phyloP scores from a whole-genome alignment of 441 rosid species.

The Corymbia citriodora region DNA sequence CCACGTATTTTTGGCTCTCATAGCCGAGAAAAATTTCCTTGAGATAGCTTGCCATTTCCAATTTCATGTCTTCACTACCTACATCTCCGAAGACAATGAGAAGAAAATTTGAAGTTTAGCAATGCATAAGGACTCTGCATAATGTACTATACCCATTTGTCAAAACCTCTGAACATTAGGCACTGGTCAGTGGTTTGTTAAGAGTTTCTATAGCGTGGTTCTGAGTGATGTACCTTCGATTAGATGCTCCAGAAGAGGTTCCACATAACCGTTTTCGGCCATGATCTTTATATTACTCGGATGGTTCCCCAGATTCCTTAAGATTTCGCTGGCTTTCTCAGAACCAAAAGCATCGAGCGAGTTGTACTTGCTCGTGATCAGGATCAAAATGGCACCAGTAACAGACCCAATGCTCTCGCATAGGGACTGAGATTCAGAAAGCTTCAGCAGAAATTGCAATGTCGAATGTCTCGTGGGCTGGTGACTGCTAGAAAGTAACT shows the following conservation, averaged over 20 bases:
- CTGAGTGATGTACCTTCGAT: constrained; percentile 38
- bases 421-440: constrained; percentile 44
- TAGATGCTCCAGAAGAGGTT: constrained; percentile 74
- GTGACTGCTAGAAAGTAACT: constrained; percentile 61
- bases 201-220: neutral
- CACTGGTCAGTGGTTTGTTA: neutral
- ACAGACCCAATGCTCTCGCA: constrained; percentile 51
- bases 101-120: neutral
- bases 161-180: neutral
- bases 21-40: constrained; percentile 60
- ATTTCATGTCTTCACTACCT: constrained; percentile 66
- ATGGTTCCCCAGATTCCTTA: constrained; percentile 50
- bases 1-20: constrained; percentile 54
- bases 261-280: constrained; percentile 85
- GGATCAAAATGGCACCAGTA: constrained; percentile 68
- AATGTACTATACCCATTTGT: neutral
- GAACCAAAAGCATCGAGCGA: constrained; percentile 42
- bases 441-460: constrained; percentile 56
- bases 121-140: neutral
- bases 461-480: constrained; percentile 46
- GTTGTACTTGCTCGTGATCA: constrained; percentile 60
- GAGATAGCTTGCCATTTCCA: constrained; percentile 66
- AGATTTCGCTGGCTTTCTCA: constrained; percentile 55
- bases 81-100: neutral
- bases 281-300: constrained; percentile 63